Evolutionary conservation across 441 rosid genomes (phyloP).

Genomic region (Adansonia rubrostipa): DNA sequence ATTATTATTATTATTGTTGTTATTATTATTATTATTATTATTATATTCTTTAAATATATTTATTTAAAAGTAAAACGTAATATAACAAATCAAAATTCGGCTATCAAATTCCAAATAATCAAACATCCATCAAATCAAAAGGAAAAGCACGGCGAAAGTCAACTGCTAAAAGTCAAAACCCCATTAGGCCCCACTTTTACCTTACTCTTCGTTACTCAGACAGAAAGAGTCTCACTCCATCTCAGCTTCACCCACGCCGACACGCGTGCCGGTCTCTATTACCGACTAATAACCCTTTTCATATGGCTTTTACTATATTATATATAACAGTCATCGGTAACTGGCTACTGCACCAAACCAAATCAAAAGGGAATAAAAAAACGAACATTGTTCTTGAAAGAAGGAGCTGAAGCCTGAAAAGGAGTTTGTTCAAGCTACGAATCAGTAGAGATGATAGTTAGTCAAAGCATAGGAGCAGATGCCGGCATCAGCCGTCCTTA

Average conservation of each 20-base stretch:
- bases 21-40: too few species aligned
- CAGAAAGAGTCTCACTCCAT: neutral
- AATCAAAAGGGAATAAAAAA: too few species aligned
- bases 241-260: neutral
- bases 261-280: slow-evolving; percentile 12
- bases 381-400: slow-evolving; percentile 10
- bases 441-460: slow-evolving; percentile 18
- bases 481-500: slow-evolving; percentile 18
- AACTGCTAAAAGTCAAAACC: too few species aligned
- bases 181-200: too few species aligned
- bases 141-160: too few species aligned
- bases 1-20: too few species aligned
- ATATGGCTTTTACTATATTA: neutral
- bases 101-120: too few species aligned
- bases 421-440: neutral
- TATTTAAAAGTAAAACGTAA: too few species aligned
- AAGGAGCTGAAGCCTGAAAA: neutral
- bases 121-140: too few species aligned
- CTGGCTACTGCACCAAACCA: neutral
- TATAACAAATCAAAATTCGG: too few species aligned
- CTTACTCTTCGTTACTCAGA: too few species aligned
- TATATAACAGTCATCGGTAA: neutral
- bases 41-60: too few species aligned
- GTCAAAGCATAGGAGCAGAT: slow-evolving; percentile 20
- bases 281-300: slow-evolving; percentile 17